These are phyloP conservation scores for Miamiensis avidus DNA, from an alignment of 169 alveolate species.

Conservation along the genomic window DNA sequence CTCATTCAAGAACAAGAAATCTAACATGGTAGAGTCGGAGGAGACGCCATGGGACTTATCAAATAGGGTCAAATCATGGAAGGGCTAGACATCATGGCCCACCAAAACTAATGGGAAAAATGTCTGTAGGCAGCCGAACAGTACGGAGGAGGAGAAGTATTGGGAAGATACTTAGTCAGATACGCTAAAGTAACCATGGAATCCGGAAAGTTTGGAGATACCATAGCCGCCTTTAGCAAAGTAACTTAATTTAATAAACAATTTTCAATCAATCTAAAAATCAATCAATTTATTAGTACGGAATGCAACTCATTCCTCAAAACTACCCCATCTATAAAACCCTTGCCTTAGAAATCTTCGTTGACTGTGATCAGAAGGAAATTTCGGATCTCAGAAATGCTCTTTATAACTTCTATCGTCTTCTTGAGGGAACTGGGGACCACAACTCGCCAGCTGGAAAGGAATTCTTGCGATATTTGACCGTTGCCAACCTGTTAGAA, in stretches of 20 bases:
- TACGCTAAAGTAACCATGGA: conserved; percentile 72
- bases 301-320: conserved; percentile 74
- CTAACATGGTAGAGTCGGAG: neutral
- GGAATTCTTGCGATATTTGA: conserved; percentile 65
- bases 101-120: conserved; percentile 70
- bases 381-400: conserved; percentile 71
- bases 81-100: neutral
- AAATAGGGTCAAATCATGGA: neutral
- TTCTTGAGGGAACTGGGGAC: conserved; percentile 68
- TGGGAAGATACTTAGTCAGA: conserved; percentile 71
- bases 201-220: conserved; percentile 80
- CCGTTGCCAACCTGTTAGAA: conserved; percentile 62
- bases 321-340: conserved; percentile 82
- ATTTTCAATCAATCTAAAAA: too few species aligned
- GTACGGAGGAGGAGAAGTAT: conserved; percentile 70
- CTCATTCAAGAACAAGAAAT: neutral
- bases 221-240: conserved; percentile 71
- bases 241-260: neutral
- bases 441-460: conserved; percentile 58
- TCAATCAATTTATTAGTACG: conserved; percentile 45
- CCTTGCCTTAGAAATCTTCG: conserved; percentile 84
- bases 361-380: conserved; percentile 83
- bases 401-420: conserved; percentile 72
- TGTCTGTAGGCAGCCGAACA: conserved; percentile 77
- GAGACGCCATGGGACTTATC: neutral